A percentile compares a stretch with the other conserved stretches of the same genome.
phyloP scores from a whole-genome alignment of 2,329 filamentous ascomycete species.

The Xylariaceae sp. region DNA sequence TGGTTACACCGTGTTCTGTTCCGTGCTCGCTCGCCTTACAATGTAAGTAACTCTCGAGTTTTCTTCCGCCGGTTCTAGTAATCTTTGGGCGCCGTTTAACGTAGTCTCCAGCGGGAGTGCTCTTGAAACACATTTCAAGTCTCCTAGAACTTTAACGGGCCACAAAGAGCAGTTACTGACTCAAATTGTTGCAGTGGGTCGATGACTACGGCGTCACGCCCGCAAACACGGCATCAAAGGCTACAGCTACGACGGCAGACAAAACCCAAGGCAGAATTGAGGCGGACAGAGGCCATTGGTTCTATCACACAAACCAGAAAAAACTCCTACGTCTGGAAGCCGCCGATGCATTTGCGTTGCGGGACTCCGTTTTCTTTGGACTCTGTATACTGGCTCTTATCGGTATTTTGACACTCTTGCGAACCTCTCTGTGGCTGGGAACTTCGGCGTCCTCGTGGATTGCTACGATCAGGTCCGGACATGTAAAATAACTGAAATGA shows the following conservation, averaged over 20 bases:
- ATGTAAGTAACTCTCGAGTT: slow-evolving; percentile 1
- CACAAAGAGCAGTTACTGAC: too few relatives aligned
- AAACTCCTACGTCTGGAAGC: slow-evolving; percentile 62
- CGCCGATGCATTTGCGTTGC: slow-evolving; percentile 61
- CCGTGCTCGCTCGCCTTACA: slow-evolving; percentile 39
- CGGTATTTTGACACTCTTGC: slow-evolving; percentile 3
- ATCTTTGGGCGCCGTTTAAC: slow-evolving; percentile 6
- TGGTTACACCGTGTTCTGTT: slow-evolving; percentile 45
- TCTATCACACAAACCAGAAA: slow-evolving; percentile 56
- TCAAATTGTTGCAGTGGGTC: slow-evolving; percentile 9
- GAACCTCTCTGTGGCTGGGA: slow-evolving; percentile 1
- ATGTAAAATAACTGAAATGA: too few relatives aligned
- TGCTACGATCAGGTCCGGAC: neutral
- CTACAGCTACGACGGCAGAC: neutral
- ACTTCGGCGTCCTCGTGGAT: neutral
- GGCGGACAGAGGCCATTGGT: slow-evolving; percentile 34
- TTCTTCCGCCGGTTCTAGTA: too few relatives aligned
- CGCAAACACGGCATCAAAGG: neutral
- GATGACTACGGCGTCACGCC: slow-evolving; percentile 13
- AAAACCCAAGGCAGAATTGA: slow-evolving; percentile 1
- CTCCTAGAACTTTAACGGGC: too few relatives aligned
- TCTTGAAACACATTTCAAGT: too few relatives aligned
- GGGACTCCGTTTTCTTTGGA: slow-evolving; percentile 50
- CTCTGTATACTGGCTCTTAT: slow-evolving; percentile 39
- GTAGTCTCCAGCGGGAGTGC: too few relatives aligned